Conservation (phyloP, 495 filamentous ascomycete species). For the Arthonia radiata region DNA sequence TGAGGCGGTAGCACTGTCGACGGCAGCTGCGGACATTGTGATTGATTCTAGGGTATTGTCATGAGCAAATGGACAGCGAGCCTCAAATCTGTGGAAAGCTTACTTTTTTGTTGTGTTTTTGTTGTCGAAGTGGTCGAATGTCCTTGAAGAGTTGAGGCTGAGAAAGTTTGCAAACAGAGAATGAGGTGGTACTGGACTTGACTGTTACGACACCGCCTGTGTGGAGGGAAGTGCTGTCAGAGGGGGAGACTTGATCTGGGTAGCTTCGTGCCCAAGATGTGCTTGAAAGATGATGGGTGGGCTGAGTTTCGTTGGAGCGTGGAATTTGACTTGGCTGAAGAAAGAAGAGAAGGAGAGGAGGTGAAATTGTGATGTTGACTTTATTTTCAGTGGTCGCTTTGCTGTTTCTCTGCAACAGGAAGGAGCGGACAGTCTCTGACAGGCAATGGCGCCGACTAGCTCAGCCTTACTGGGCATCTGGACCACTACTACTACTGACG, state of each 20-base stretch:
- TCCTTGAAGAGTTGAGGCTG: slow-evolving; percentile 8
- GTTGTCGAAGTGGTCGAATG: slow-evolving; percentile 6
- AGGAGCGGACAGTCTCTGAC: too few species aligned
- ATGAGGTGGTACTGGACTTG: slow-evolving; percentile 12
- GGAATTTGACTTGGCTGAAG: slow-evolving; percentile 9
- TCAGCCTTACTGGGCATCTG: too few species aligned
- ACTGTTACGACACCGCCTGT: slow-evolving; percentile 15
- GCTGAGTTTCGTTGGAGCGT: slow-evolving; percentile 8
- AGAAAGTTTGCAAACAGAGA: slow-evolving; percentile 8
- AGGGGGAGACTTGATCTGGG: slow-evolving; percentile 18
- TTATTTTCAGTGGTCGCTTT: too few species aligned
- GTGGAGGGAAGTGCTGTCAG: slow-evolving; percentile 9
- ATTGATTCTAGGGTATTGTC: slow-evolving; percentile 9
- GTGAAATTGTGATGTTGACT: too few species aligned
- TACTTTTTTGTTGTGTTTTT: slow-evolving; percentile 2
- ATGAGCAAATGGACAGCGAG: slow-evolving; percentile 3
- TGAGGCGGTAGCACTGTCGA: slow-evolving; percentile 69
- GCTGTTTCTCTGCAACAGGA: too few species aligned
- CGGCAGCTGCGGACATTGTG: slow-evolving; percentile 18
- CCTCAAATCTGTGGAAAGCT: slow-evolving; percentile 12
- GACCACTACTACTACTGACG: too few species aligned
- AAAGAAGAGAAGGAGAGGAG: slow-evolving; percentile 9
- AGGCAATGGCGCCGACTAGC: too few species aligned
- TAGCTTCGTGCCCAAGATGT: slow-evolving; percentile 17
- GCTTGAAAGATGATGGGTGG: slow-evolving; percentile 5